A percentile compares a stretch with the other conserved stretches of the same genome.
Evolutionary conservation across 148 eudicot species (phyloP).

Genomic region (Rhododendron griersonianum): DNA sequence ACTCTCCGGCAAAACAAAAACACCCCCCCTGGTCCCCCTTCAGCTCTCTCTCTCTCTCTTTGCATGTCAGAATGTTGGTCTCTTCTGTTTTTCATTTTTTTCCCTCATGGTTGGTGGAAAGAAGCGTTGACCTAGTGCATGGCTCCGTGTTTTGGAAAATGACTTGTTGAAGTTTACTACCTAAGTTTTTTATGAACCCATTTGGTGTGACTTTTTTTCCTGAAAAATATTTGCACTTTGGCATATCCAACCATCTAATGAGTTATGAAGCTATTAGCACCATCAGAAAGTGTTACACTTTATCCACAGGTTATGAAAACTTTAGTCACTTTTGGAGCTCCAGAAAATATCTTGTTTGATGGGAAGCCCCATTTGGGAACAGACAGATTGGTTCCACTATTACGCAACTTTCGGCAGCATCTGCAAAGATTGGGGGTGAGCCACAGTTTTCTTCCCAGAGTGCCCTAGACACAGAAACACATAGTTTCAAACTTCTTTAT

Average conservation of each 20-base stretch:
- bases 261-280: background rate
- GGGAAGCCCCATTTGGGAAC: conserved; percentile 99
- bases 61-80: background rate
- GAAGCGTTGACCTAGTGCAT: background rate
- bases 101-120: background rate
- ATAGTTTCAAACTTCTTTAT: background rate
- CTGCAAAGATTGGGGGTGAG: conserved; percentile 81
- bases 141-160: background rate
- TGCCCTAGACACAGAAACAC: background rate
- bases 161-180: background rate
- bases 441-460: conserved; percentile 3
- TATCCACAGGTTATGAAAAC: conserved; percentile 74
- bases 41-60: background rate
- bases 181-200: background rate
- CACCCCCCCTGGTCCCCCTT: too few species aligned
- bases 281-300: background rate
- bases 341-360: conserved; percentile 73
- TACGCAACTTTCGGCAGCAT: conserved; percentile 74
- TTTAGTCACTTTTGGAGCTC: conserved; percentile 93
- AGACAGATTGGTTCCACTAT: conserved; percentile 86
- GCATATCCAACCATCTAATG: background rate
- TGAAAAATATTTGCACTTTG: background rate
- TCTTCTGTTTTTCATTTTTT: background rate
- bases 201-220: background rate
- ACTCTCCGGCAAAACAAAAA: too few species aligned